Conservation (phyloP, 306 rosid species). For the cucumber (Cucumis sativus) region DNA sequence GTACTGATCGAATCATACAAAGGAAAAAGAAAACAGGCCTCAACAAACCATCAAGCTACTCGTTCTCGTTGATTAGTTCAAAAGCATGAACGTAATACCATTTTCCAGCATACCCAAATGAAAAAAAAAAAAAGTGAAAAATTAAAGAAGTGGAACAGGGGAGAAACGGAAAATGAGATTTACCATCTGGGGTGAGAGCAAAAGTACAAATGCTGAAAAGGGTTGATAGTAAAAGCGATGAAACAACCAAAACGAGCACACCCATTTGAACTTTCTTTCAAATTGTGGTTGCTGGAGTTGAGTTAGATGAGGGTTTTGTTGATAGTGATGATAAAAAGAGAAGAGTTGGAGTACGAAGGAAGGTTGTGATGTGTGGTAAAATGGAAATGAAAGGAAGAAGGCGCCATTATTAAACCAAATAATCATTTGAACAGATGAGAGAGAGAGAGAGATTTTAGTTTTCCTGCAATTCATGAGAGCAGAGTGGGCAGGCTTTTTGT, state of each 20-base stretch:
- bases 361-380: not conserved
- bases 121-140: not conserved
- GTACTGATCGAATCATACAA: not conserved
- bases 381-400: not conserved
- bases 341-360: not conserved
- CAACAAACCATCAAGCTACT: not conserved
- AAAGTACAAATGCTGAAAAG: conserved; percentile 26
- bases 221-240: conserved; percentile 17
- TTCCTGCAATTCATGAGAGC: conserved; percentile 8
- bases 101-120: not conserved
- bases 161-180: not conserved
- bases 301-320: conserved; percentile 1
- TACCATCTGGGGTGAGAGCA: conserved; percentile 78
- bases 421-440: conserved; percentile 3
- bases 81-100: not conserved
- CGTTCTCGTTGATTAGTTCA: not conserved
- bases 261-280: conserved; percentile 28
- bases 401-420: conserved; percentile 3
- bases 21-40: not conserved
- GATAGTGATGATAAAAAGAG: not conserved
- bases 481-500: conserved; percentile 8
- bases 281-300: not conserved
- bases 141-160: not conserved
- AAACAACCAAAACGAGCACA: conserved; percentile 16
- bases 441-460: not conserved